Conservation (phyloP, 148 eudicot species). For the Mesembryanthemum crystallinum region DNA sequence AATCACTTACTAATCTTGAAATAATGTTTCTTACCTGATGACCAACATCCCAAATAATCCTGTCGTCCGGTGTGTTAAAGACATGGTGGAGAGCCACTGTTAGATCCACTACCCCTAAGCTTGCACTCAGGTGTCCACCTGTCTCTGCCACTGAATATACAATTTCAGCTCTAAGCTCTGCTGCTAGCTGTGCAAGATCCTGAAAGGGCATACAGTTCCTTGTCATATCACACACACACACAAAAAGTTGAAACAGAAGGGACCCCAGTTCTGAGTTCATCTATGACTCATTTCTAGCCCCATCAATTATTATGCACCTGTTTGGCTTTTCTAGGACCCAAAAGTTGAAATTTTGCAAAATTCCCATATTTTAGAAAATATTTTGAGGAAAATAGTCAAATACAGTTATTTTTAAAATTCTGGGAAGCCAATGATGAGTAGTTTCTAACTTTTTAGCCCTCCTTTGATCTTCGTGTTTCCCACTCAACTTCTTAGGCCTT, state of each 20-base stretch:
- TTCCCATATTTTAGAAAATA: not conserved
- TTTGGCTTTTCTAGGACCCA: not conserved
- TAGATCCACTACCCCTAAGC: slow-evolving; percentile 75
- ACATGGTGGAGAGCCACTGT: slow-evolving; percentile 82
- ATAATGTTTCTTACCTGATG: slow-evolving; percentile 51
- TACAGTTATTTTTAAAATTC: too few relatives aligned
- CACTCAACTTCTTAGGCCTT: too few relatives aligned
- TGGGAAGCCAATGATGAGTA: too few relatives aligned
- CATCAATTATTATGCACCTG: not conserved
- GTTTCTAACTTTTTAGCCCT: too few relatives aligned
- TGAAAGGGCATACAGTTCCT: slow-evolving; percentile 14
- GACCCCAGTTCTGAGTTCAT: not conserved
- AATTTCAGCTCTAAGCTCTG: slow-evolving; percentile 65
- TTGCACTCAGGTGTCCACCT: slow-evolving; percentile 74
- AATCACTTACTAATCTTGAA: not conserved
- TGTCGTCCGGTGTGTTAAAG: slow-evolving; percentile 63
- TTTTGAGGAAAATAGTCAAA: too few relatives aligned
- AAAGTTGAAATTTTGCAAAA: not conserved
- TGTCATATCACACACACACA: too few relatives aligned
- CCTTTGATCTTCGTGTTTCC: too few relatives aligned
- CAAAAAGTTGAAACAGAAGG: not conserved
- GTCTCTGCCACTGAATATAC: slow-evolving; percentile 57
- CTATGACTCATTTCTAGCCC: not conserved
- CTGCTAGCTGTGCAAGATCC: slow-evolving; percentile 65
- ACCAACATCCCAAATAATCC: slow-evolving; percentile 80